phyloP scores from a whole-genome alignment of 306 rosid species.

The Cicer chorassanicum region DNA sequence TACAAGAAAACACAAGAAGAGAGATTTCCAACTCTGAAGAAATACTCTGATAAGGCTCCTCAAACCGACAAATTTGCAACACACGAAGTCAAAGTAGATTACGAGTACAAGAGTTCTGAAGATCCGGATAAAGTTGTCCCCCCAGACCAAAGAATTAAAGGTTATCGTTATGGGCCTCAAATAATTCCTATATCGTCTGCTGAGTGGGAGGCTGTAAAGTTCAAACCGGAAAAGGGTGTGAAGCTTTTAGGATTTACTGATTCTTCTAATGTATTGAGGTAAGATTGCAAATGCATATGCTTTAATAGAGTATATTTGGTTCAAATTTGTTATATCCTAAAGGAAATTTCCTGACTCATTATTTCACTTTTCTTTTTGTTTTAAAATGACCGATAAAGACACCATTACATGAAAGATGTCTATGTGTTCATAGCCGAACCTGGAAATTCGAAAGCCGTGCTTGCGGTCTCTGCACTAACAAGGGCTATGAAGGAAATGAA shows the following conservation, averaged over 20 bases:
- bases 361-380: slow-evolving; percentile 41
- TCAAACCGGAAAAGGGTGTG: slow-evolving; percentile 92
- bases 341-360: slow-evolving; percentile 25
- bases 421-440: slow-evolving; percentile 75
- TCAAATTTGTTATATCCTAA: slow-evolving; percentile 22
- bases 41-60: slow-evolving; percentile 92
- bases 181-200: slow-evolving; percentile 83
- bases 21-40: slow-evolving; percentile 84
- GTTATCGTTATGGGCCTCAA: slow-evolving; percentile 95
- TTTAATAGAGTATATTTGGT: slow-evolving; percentile 28
- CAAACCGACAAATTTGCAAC: slow-evolving; percentile 74
- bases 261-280: slow-evolving; percentile 74
- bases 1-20: slow-evolving; percentile 96
- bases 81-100: slow-evolving; percentile 82
- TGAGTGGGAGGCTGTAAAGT: slow-evolving; percentile 88
- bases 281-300: slow-evolving; percentile 31
- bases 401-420: slow-evolving; percentile 88
- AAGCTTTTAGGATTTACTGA: slow-evolving; percentile 91
- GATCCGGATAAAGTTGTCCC: slow-evolving; percentile 67
- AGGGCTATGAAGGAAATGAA: slow-evolving; percentile 90
- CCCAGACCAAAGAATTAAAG: slow-evolving; percentile 89
- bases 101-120: slow-evolving; percentile 72
- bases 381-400: slow-evolving; percentile 53
- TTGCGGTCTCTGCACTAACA: slow-evolving; percentile 83
- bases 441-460: slow-evolving; percentile 63